These are phyloP conservation scores for Mycena polygramma DNA, from an alignment of 768 basidiomycete species.

Conservation along the genomic window DNA sequence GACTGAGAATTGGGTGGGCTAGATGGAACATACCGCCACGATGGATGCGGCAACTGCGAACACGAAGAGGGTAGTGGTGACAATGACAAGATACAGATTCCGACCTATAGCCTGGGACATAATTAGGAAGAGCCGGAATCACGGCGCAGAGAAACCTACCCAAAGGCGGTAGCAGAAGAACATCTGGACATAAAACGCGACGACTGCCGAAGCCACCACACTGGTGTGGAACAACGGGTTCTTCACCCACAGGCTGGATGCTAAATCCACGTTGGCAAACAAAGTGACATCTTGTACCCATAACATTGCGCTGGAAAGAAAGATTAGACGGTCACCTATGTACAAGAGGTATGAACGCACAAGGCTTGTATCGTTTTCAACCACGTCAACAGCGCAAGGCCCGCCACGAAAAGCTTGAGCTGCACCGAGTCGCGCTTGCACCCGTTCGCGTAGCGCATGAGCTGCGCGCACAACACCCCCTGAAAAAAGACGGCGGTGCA, in stretches of 20 bases:
- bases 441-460: not conserved
- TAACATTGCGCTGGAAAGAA: not conserved
- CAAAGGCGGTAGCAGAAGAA: not conserved
- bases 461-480: not conserved
- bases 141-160: too few relatives aligned
- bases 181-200: too few relatives aligned
- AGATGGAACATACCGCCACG: too few relatives aligned
- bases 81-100: too few relatives aligned
- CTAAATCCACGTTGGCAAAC: not conserved
- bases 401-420: conserved; percentile 6
- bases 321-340: not conserved
- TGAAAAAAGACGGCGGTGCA: not conserved
- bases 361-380: conserved; percentile 1
- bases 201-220: not conserved
- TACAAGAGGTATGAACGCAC: not conserved
- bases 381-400: conserved; percentile 1
- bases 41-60: too few relatives aligned
- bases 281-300: not conserved
- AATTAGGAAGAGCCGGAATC: too few relatives aligned
- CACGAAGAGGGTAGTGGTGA: too few relatives aligned
- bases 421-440: not conserved
- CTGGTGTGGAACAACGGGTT: not conserved
- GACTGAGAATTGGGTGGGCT: too few relatives aligned
- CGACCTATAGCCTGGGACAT: too few relatives aligned
- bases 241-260: not conserved